Evolutionary conservation across 371 early-diverging fungal genomes (phyloP).

Genomic region (Mucor indicus): DNA sequence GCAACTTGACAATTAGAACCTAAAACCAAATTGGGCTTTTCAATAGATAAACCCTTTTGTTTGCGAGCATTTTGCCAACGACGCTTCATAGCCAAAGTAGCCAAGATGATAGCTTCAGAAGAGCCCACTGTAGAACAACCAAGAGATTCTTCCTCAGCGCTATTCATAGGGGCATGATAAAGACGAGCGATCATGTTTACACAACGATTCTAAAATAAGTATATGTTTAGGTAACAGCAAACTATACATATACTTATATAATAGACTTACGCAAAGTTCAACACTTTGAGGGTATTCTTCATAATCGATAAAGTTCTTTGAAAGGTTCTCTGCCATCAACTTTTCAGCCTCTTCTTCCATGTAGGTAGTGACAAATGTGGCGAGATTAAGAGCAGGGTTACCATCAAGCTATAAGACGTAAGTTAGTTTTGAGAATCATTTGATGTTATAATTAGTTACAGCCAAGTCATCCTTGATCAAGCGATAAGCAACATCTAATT

Average conservation of each 20-base stretch:
- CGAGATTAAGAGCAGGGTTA: constrained; percentile 67
- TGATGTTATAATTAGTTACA: constrained; percentile 21
- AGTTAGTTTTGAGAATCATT: background rate
- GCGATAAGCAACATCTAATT: constrained; percentile 43
- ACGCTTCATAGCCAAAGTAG: constrained; percentile 69
- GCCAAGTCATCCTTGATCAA: constrained; percentile 46
- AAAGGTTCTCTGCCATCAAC: constrained; percentile 63
- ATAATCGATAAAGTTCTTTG: constrained; percentile 71
- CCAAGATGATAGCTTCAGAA: constrained; percentile 73
- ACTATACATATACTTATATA: background rate
- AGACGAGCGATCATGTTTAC: constrained; percentile 67
- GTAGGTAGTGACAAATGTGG: constrained; percentile 67
- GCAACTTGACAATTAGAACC: constrained; percentile 71
- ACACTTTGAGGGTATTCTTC: constrained; percentile 66
- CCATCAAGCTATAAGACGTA: constrained; percentile 53
- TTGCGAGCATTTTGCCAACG: constrained; percentile 60
- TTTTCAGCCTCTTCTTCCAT: constrained; percentile 67
- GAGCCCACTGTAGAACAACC: constrained; percentile 70
- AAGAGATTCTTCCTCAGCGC: constrained; percentile 33
- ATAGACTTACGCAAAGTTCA: constrained; percentile 39
- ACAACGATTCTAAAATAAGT: constrained; percentile 54
- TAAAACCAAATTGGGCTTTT: constrained; percentile 70
- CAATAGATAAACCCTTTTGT: constrained; percentile 52
- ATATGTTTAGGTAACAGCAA: too few species aligned
- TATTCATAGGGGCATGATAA: constrained; percentile 54